phyloP scores from a whole-genome alignment of 176 grass and related monocot species.

The Eragrostis curvula region DNA sequence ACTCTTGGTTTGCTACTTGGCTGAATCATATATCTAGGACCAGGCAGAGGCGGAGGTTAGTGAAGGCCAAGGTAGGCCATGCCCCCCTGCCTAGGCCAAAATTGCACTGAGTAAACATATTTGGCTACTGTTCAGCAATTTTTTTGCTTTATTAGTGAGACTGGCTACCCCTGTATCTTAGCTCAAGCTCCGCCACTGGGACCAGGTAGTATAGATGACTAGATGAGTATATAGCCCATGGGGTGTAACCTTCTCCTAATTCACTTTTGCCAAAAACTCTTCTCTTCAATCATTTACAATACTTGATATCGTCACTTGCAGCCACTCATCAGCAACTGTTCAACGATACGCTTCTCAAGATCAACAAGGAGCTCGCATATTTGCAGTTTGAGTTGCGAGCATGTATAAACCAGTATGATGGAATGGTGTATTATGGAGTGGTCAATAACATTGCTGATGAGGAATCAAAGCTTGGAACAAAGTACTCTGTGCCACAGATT shows the following conservation, averaged over 20 bases:
- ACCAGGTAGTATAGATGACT: no score
- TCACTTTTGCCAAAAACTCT: slow-evolving; percentile 5
- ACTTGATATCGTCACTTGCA: slow-evolving; percentile 39
- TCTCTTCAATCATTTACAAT: slow-evolving; percentile 4
- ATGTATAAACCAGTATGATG: slow-evolving; percentile 85
- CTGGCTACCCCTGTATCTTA: no score
- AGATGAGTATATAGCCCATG: background rate
- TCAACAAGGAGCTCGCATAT: slow-evolving; percentile 77
- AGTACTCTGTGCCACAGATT: slow-evolving; percentile 87
- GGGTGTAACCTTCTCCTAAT: background rate
- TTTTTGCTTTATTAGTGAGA: no score
- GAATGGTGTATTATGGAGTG: slow-evolving; percentile 72
- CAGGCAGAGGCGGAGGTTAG: no score
- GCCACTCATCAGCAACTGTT: slow-evolving; percentile 58
- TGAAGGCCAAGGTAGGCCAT: no score
- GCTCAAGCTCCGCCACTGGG: no score
- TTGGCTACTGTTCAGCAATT: no score
- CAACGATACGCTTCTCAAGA: slow-evolving; percentile 71
- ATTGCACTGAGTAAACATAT: no score
- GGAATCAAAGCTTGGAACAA: slow-evolving; percentile 85
- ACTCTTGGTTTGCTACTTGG: background rate
- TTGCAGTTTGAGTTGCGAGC: slow-evolving; percentile 88
- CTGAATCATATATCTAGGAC: background rate
- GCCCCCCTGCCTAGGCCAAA: no score
- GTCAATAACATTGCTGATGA: slow-evolving; percentile 84